Conservation (phyloP, 345 rosid genomes). For the Excoecaria cochinchinensis region DNA sequence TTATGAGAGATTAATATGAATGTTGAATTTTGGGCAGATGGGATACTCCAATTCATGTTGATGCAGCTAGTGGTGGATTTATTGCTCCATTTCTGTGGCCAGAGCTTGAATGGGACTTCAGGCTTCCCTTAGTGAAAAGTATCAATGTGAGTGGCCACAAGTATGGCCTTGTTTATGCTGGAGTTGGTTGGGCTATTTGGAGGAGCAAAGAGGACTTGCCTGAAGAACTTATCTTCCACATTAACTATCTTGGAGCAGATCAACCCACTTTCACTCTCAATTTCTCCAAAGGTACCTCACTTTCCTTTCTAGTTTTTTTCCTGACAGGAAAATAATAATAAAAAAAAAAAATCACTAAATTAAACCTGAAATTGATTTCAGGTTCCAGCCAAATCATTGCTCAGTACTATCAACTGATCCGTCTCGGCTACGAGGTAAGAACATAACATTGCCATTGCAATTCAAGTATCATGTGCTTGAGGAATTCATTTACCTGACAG, state of each 20-base stretch:
- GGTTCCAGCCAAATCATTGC: slow-evolving; percentile 88
- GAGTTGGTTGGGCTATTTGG: slow-evolving; percentile 96
- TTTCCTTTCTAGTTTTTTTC: too few relatives aligned
- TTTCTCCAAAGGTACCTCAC: slow-evolving; percentile 69
- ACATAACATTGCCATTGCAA: not conserved
- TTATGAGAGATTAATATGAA: not conserved
- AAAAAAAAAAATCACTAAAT: not conserved
- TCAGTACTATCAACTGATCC: slow-evolving; percentile 88
- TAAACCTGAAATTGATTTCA: slow-evolving; percentile 15
- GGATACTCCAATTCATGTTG: slow-evolving; percentile 94
- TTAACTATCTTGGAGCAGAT: slow-evolving; percentile 88
- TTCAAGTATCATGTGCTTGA: not conserved
- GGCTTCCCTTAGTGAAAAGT: slow-evolving; percentile 83
- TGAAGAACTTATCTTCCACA: slow-evolving; percentile 92
- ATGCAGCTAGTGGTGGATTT: slow-evolving; percentile 95
- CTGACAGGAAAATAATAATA: too few relatives aligned
- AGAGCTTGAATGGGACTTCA: slow-evolving; percentile 92
- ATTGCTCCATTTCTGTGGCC: slow-evolving; percentile 94
- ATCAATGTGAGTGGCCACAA: slow-evolving; percentile 94
- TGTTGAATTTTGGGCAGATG: slow-evolving; percentile 41
- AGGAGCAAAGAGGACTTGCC: slow-evolving; percentile 81
- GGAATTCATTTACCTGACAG: not conserved
- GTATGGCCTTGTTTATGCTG: slow-evolving; percentile 90
- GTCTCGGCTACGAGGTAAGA: slow-evolving; percentile 75
- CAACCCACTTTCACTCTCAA: slow-evolving; percentile 97